Percentiles rank a stretch among this genome's conserved stretches.
phyloP scores from a whole-genome alignment of 176 grass and related monocot species.

The Calamus simplicifolius region DNA sequence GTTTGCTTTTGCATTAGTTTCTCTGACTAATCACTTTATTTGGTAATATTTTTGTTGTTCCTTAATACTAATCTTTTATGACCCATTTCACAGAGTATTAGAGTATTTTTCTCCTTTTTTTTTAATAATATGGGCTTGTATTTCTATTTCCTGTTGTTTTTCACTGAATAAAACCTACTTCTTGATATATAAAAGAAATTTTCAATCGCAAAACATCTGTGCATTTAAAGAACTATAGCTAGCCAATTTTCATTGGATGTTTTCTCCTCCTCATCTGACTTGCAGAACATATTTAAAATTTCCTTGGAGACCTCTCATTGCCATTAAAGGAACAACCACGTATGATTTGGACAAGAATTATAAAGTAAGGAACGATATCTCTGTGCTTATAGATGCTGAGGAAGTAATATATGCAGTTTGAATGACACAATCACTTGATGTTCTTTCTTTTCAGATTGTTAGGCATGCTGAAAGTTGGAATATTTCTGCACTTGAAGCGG shows the following conservation, averaged over 20 bases:
- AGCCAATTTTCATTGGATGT: too few relatives aligned
- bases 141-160: too few relatives aligned
- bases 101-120: too few relatives aligned
- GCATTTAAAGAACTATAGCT: neutral
- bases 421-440: neutral
- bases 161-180: too few relatives aligned
- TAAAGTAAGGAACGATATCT: conserved; percentile 22
- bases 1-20: too few relatives aligned
- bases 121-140: too few relatives aligned
- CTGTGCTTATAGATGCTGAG: neutral
- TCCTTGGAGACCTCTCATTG: conserved; percentile 80
- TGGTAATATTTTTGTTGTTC: too few relatives aligned
- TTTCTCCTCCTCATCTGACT: neutral
- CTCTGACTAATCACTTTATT: too few relatives aligned
- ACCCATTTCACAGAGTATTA: neutral
- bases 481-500: conserved; percentile 60
- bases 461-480: conserved; percentile 84
- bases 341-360: conserved; percentile 67
- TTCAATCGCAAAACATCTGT: too few relatives aligned
- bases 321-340: conserved; percentile 67
- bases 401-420: too few relatives aligned
- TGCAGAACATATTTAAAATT: conserved; percentile 70
- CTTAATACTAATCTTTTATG: neutral
- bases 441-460: conserved; percentile 33
- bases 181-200: too few relatives aligned